These are phyloP conservation scores for Metarhizium brunneum DNA, from an alignment of 2,329 filamentous ascomycete species.

Conservation along the genomic window DNA sequence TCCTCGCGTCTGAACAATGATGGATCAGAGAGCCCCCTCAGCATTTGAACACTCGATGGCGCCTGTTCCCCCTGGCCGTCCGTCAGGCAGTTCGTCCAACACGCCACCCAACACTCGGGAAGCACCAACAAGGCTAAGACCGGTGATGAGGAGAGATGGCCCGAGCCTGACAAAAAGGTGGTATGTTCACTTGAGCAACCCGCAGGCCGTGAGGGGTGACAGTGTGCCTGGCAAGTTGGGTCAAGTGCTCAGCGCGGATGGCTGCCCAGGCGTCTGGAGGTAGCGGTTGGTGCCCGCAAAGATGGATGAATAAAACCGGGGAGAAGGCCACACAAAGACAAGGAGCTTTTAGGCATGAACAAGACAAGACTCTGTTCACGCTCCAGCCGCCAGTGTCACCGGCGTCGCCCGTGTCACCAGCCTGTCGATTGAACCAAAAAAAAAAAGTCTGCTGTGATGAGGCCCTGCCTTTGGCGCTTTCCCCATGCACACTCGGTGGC, in stretches of 20 bases:
- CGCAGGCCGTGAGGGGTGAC: neutral
- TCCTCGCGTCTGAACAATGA: neutral
- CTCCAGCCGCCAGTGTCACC: neutral
- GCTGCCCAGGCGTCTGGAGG: neutral
- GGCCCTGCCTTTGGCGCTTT: neutral
- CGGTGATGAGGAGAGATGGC: neutral
- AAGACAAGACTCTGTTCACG: neutral
- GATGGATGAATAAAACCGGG: neutral
- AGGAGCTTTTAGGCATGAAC: neutral
- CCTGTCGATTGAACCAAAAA: neutral
- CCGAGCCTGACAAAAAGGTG: neutral
- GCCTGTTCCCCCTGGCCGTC: neutral
- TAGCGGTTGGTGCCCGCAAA: neutral
- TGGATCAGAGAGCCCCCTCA: neutral
- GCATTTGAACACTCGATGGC: neutral
- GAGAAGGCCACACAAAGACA: neutral
- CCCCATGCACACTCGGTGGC: too few relatives aligned
- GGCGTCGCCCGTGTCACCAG: neutral
- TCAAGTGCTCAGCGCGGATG: neutral
- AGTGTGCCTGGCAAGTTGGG: neutral
- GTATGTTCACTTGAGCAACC: neutral
- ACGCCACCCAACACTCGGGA: too few relatives aligned
- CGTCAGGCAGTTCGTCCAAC: neutral
- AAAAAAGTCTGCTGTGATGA: neutral
- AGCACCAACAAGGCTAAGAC: neutral